A percentile compares a stretch with the other conserved stretches of the same genome.
phyloP scores from a whole-genome alignment of 1,284 basidiomycete species.

The Sutorius eximius region DNA sequence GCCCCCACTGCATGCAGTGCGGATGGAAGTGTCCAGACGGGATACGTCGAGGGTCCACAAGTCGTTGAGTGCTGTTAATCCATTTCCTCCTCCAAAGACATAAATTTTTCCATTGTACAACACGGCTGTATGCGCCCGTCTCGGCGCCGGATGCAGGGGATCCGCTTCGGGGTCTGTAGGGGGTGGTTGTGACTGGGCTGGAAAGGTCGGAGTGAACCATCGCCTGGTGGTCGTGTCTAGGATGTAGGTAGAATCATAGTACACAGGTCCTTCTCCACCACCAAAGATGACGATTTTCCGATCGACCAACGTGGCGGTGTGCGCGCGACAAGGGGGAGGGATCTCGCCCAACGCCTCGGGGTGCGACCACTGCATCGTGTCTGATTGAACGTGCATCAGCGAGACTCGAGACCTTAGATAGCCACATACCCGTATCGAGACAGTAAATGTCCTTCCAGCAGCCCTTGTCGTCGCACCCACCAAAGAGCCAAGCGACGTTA shows the following conservation, averaged over 20 bases:
- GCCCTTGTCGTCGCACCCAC: constrained; percentile 82
- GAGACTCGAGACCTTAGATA: not conserved
- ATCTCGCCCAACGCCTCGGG: constrained; percentile 72
- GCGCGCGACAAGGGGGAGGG: constrained; percentile 83
- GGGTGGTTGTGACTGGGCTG: constrained; percentile 15
- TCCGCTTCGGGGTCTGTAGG: constrained; percentile 5
- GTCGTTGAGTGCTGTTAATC: constrained; percentile 85
- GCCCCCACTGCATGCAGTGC: constrained; percentile 31
- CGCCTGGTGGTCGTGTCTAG: constrained; percentile 76
- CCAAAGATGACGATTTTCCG: constrained; percentile 81
- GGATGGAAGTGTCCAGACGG: constrained; percentile 28
- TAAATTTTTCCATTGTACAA: constrained; percentile 74
- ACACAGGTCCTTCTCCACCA: constrained; percentile 78
- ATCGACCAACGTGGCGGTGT: constrained; percentile 85
- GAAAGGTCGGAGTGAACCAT: constrained; percentile 59
- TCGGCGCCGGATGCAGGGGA: constrained; percentile 55
- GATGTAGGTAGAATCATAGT: constrained; percentile 78
- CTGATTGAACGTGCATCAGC: constrained; percentile 39
- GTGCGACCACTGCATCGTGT: constrained; percentile 88
- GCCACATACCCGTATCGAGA: constrained; percentile 75
- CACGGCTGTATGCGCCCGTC: constrained; percentile 87
- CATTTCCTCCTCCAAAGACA: constrained; percentile 92
- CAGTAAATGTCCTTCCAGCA: constrained; percentile 80
- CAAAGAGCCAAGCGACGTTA: constrained; percentile 82
- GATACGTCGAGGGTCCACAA: constrained; percentile 82